Conservation (phyloP, 805 yeast genomes). For the Millerago galiae region DNA sequence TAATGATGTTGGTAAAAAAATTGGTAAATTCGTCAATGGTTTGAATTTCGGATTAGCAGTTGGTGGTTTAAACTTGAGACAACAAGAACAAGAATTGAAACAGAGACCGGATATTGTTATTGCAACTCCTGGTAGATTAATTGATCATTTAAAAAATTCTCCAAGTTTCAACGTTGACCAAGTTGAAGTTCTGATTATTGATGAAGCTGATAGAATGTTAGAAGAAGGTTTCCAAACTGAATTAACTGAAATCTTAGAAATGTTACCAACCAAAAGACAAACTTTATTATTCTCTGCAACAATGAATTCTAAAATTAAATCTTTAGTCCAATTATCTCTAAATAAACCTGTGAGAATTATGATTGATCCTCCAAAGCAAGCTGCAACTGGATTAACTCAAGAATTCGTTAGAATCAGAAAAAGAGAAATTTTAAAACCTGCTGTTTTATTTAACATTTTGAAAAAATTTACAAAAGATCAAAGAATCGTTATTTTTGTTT, state of each 20-base stretch:
- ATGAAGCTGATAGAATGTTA: constrained; percentile 98
- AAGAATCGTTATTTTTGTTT: constrained; percentile 83
- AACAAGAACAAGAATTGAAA: constrained; percentile 91
- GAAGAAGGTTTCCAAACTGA: constrained; percentile 99
- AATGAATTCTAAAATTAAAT: constrained; percentile 90
- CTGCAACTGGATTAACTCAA: constrained; percentile 84
- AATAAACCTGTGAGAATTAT: constrained; percentile 88
- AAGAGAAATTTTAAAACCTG: constrained; percentile 78
- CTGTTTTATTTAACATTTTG: constrained; percentile 67
- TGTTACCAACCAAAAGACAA: constrained; percentile 88
- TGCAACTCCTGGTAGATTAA: constrained; percentile 98
- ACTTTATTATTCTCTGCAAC: constrained; percentile 95
- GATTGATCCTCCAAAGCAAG: constrained; percentile 95
- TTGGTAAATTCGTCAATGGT: constrained; percentile 70
- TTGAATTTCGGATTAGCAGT: constrained; percentile 91
- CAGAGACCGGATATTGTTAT: constrained; percentile 92
- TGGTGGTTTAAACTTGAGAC: constrained; percentile 94
- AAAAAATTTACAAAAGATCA: constrained; percentile 57
- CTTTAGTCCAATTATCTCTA: constrained; percentile 78
- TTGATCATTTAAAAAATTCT: constrained; percentile 94
- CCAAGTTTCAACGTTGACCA: constrained; percentile 86
- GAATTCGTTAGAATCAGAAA: constrained; percentile 94
- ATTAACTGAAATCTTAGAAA: constrained; percentile 78
- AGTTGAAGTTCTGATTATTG: constrained; percentile 88
- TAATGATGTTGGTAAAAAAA: constrained; percentile 82